Conservation (phyloP, 768 basidiomycete genomes). For the Russula compacta region DNA sequence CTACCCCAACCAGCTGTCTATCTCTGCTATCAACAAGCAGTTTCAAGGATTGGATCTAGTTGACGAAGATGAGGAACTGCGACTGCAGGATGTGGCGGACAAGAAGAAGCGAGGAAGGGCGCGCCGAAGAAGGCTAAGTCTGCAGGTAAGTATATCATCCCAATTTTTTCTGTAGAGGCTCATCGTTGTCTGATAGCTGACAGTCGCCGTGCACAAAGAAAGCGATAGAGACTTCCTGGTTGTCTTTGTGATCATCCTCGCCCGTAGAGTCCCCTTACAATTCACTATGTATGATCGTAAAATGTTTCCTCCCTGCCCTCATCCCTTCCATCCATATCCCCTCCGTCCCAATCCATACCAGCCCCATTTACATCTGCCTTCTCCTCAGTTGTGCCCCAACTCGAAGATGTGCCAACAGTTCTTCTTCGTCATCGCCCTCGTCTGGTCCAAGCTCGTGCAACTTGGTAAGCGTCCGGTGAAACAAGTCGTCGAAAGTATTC, state of each 20-base stretch:
- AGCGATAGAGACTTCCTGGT: constrained; percentile 24
- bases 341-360: not conserved
- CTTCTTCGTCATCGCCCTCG: constrained; percentile 4
- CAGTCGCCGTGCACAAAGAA: constrained; percentile 42
- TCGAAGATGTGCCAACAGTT: not conserved
- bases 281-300: not conserved
- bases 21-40: constrained; percentile 39
- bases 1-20: constrained; percentile 57
- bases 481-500: constrained; percentile 55
- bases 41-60: constrained; percentile 34
- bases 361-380: not conserved
- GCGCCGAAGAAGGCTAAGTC: constrained; percentile 72
- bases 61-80: constrained; percentile 57
- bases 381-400: not conserved
- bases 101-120: constrained; percentile 69
- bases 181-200: constrained; percentile 32
- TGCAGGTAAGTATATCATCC: constrained; percentile 39
- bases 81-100: constrained; percentile 58
- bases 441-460: constrained; percentile 33
- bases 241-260: not conserved
- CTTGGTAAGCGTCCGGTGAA: constrained; percentile 50
- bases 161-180: not conserved
- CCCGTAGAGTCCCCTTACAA: not conserved
- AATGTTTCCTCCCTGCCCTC: constrained; percentile 4
- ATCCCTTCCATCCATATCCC: not conserved